Evolutionary conservation across 208 protist species (phyloP), one percentile per base, ranked within the genome.

Genomic region (Acanthamoeba castellanii): DNA sequence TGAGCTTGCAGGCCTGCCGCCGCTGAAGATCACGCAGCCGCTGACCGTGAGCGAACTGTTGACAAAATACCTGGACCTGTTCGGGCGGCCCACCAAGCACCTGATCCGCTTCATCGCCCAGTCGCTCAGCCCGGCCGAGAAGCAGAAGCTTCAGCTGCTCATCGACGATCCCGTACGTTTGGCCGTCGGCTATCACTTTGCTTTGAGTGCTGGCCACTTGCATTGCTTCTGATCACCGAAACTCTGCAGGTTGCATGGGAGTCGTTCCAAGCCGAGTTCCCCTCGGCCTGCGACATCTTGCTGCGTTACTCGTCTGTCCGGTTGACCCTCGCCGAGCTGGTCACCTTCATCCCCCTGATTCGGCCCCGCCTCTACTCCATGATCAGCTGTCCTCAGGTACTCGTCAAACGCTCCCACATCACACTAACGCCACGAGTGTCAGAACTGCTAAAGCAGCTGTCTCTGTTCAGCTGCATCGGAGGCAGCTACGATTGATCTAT

Each of bases 291-390:
- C 20, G 87, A 92, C 59, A 76, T 92, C 9, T 59, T 92, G 50
- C 59, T 92, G 57, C 87, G 87, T 59, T 92, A 92, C 47, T 78
- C 61, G 16, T 92, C 87, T 3, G 87, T 92, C 16, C 57, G 87
- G 5, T 30, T 92, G 37, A 74, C 22, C 42, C 87, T 92, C 22
- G 87, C 22, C 27, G 87, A 92, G 87, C 66, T 92, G 7, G 34
- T 92, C 87, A 92, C 61, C 37, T 92, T 92, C 57, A 74, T 92
- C n/a, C 87, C 87, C 8, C 59, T 92, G 7, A 70, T 92, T 14
- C 57, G 66, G 16, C 87, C 87, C 2, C 57, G 87, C 20, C 9
- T 92, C 13, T 92, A 92, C 66, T 92, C 87, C 32, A 92, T 92
- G 3, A 50, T 50, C 87, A 92, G 37, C 30, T 92, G 87, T 59